Evolutionary conservation across 805 yeast genomes (phyloP).

Genomic region (Wickerhamomyces mucosus): DNA sequence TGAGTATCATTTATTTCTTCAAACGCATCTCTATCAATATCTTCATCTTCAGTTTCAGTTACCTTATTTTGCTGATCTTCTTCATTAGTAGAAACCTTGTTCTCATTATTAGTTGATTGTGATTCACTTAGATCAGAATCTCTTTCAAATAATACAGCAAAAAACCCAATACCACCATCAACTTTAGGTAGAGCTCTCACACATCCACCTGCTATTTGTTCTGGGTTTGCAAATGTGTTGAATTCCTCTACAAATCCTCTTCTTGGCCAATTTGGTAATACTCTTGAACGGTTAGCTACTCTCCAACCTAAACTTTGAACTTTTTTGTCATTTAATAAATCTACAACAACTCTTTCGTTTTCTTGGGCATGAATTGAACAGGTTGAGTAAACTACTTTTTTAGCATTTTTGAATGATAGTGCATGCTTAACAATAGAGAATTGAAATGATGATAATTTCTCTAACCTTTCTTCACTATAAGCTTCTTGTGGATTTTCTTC

Average conservation of each 20-base stretch:
- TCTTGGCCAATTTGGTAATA: conserved; percentile 78
- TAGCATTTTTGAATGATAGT: conserved; percentile 65
- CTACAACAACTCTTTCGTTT: conserved; percentile 85
- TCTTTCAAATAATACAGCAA: conserved; percentile 85
- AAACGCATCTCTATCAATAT: background rate
- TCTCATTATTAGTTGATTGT: too few species aligned
- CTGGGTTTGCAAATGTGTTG: conserved; percentile 22
- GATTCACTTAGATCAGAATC: too few species aligned
- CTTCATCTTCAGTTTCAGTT: conserved; percentile 2
- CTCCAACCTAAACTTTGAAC: conserved; percentile 68
- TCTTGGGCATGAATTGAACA: conserved; percentile 93
- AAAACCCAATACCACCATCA: conserved; percentile 99
- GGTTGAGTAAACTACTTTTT: conserved; percentile 82
- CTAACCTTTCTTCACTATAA: conserved; percentile 42
- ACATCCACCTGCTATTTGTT: conserved; percentile 71
- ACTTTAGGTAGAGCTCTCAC: conserved; percentile 75
- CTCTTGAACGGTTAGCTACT: conserved; percentile 46
- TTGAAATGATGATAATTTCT: conserved; percentile 78
- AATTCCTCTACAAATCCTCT: conserved; percentile 75
- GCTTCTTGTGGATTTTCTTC: conserved; percentile 38
- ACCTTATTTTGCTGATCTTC: too few species aligned
- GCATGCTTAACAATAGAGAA: conserved; percentile 85
- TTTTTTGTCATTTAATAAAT: conserved; percentile 57
- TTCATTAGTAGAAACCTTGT: too few species aligned
- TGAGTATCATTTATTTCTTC: conserved; percentile 2